Percentiles rank a stretch among this genome's conserved stretches.
Conservation (phyloP, 352 stramenopile genomes). For the Globisporangium ultimum region DNA sequence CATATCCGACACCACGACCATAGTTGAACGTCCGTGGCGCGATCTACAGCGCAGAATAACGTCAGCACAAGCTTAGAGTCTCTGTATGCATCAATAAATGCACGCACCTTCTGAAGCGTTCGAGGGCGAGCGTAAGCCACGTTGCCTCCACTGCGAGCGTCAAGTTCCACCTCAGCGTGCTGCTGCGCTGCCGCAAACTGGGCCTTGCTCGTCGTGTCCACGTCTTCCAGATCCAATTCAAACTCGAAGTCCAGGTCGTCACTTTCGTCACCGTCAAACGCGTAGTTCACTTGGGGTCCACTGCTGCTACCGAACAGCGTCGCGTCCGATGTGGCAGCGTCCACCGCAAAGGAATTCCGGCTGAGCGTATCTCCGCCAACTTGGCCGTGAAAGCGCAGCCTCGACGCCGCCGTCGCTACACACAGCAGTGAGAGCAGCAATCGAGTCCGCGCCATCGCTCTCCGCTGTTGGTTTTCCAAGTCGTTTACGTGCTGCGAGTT, state of each 20-base stretch:
- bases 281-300: background rate
- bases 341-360: background rate
- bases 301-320: background rate
- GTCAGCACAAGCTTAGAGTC: background rate
- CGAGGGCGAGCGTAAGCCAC: background rate
- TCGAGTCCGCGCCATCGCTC: background rate
- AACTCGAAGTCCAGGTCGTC: conserved; percentile 13
- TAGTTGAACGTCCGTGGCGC: conserved; percentile 36
- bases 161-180: conserved; percentile 2
- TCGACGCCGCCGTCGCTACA: background rate
- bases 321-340: background rate
- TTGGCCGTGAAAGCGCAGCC: background rate
- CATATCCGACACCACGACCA: conserved; percentile 34
- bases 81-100: background rate
- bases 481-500: background rate
- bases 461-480: background rate
- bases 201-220: background rate
- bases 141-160: background rate
- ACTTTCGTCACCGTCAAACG: conserved; percentile 5
- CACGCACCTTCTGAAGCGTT: conserved; percentile 1
- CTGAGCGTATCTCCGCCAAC: background rate
- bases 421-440: conserved; percentile 2
- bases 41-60: conserved; percentile 10
- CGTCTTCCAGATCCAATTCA: conserved; percentile 8
- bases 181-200: background rate